Conservation (phyloP, 176 grass and related monocot genomes). For the Oryza glaberrima region DNA sequence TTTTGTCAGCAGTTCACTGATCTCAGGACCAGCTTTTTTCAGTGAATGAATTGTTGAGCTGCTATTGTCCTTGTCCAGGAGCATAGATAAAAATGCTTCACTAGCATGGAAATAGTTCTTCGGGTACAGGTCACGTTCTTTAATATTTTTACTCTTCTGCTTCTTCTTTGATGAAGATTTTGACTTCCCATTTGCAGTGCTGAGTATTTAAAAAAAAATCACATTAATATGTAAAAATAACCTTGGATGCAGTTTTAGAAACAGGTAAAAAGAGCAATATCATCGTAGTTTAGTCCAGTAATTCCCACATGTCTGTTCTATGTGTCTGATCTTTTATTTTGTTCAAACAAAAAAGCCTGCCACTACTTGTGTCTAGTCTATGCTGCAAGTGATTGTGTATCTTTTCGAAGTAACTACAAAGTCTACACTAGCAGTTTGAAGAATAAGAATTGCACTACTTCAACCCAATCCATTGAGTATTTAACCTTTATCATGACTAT, state of each 20-base stretch:
- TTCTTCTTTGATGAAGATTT: constrained; percentile 76
- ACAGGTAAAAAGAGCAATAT: neutral
- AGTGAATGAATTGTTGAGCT: constrained; percentile 51
- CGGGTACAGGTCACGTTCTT: constrained; percentile 66
- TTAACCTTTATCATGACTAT: neutral
- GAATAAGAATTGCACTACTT: neutral
- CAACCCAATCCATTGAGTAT: neutral
- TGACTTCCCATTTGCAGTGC: constrained; percentile 48
- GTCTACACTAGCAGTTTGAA: constrained; percentile 3
- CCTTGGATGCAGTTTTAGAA: neutral
- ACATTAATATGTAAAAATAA: constrained; percentile 11
- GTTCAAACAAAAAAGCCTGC: constrained; percentile 10
- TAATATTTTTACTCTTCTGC: constrained; percentile 60
- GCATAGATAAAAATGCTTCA: constrained; percentile 75
- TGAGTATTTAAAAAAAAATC: constrained; percentile 10
- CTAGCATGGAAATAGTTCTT: constrained; percentile 76
- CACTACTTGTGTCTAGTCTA: neutral
- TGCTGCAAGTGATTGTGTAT: constrained; percentile 19
- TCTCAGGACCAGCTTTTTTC: constrained; percentile 73
- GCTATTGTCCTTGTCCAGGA: constrained; percentile 65
- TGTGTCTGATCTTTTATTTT: neutral
- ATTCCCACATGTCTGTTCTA: neutral
- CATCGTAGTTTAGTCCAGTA: neutral
- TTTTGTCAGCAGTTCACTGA: constrained; percentile 71
- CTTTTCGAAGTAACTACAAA: constrained; percentile 12